Percentiles rank a stretch among this genome's conserved stretches.
Evolutionary conservation across 371 early-diverging fungal species (phyloP).

Genomic region (Smittium mucronatum): DNA sequence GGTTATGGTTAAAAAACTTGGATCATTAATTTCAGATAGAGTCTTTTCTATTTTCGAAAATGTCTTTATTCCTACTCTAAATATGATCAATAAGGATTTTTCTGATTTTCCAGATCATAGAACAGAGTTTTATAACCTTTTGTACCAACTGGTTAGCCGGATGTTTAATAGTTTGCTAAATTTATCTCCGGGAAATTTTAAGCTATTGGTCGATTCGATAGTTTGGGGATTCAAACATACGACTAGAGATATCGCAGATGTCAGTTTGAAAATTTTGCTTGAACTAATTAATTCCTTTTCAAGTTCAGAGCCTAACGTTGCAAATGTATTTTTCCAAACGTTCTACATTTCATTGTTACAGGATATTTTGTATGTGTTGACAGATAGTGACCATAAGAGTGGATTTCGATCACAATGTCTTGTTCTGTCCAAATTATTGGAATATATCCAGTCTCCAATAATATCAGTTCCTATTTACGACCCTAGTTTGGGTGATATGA

Average conservation of each 20-base stretch:
- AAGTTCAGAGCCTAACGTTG: conserved; percentile 56
- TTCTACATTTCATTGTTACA: conserved; percentile 79
- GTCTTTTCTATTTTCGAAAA: conserved; percentile 76
- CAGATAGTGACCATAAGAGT: conserved; percentile 93
- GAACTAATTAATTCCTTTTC: conserved; percentile 73
- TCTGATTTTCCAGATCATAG: conserved; percentile 94
- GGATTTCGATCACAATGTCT: conserved; percentile 87
- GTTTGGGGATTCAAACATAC: conserved; percentile 99
- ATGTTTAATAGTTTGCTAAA: conserved; percentile 85
- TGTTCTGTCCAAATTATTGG: conserved; percentile 79
- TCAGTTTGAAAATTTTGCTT: conserved; percentile 67
- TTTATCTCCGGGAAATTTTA: conserved; percentile 72
- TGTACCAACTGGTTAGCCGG: conserved; percentile 68
- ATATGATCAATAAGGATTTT: conserved; percentile 97
- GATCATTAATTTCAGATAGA: conserved; percentile 60
- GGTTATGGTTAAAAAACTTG: conserved; percentile 63
- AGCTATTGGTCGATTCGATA: conserved; percentile 77
- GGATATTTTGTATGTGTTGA: conserved; percentile 91
- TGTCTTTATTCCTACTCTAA: conserved; percentile 87
- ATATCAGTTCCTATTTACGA: conserved; percentile 73
- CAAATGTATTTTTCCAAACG: conserved; percentile 77
- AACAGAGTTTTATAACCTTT: conserved; percentile 77
- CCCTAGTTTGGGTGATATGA: conserved; percentile 48
- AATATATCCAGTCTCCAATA: conserved; percentile 60
- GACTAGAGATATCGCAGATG: conserved; percentile 91